Evolutionary conservation across 179 eudicot genomes (phyloP), one percentile per base, ranked within the genome.

Genomic region (Silene noctiflora): DNA sequence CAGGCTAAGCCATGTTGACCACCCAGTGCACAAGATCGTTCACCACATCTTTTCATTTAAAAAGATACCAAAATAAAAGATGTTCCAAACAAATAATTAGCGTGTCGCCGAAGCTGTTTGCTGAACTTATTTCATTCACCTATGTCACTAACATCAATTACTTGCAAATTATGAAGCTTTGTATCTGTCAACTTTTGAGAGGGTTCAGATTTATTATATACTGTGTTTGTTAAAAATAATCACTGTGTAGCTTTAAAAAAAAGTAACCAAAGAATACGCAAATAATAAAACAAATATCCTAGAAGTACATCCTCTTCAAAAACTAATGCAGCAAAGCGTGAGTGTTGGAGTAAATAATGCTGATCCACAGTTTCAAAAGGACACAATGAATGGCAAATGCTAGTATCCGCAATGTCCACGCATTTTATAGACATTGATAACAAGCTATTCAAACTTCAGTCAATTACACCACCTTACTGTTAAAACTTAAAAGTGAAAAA

Each of bases 1-100:
- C 73, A 69, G 29, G 56, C 69, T 22, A 55, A 33, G 65, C 35
- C 22, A 44, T 19, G 14, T 75, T 19, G 39, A 75, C 64, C 17
- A 20, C 17, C 17, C 39, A 6, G 20, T 53, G 29, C 25, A 25
- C 3, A 17, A 27, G 69, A 53, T n/a, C 17, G 27, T 17, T 42
- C 72, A 27, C 66, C 29, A 27, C 42, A 63, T n/a, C 25, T 8
- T 55, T 76, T 16, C 5, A 53, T 53, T 19, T 5, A 14, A 67
- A 58, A 53, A 75, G 31, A 22, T 46, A 53, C 12, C 19, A 14
- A 14, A 12, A 35, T 2, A 67, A 39, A n/a, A 35, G 12, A 14
- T 35, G 53, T 67, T 39, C 51, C 10, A 67, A 67, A 10, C n/a
- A 44, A 13, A 69, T 11, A 69, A 19, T 69, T 17, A 42, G 71